A percentile compares a stretch with the other conserved stretches of the same genome.
Evolutionary conservation across 768 basidiomycete genomes (phyloP).

Genomic region (Rhodotorula sphaerocarpa): DNA sequence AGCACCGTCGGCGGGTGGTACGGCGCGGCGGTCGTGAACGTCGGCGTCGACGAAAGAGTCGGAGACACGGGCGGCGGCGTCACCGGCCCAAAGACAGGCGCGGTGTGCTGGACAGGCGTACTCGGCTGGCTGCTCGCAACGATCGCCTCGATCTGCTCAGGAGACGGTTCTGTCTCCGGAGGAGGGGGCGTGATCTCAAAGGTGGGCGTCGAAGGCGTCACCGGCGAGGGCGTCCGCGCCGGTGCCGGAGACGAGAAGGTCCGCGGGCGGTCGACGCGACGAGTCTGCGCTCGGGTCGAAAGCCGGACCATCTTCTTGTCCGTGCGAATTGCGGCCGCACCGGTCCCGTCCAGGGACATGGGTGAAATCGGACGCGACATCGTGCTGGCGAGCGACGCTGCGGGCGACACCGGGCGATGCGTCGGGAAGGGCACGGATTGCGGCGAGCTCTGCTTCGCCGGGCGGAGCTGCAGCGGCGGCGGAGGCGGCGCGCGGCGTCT

Average conservation of each 20-base stretch:
- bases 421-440: neutral
- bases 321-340: constrained; percentile 20
- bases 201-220: neutral
- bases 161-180: neutral
- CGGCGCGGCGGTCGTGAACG: constrained; percentile 1
- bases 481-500: neutral
- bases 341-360: constrained; percentile 2
- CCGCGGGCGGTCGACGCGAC: neutral
- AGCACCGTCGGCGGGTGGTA: constrained; percentile 10
- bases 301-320: constrained; percentile 19
- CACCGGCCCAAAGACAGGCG: neutral
- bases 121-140: too few species aligned
- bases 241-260: neutral
- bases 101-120: neutral
- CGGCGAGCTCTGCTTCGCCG: neutral
- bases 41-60: constrained; percentile 7
- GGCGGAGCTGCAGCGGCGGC: neutral
- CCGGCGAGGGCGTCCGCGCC: neutral
- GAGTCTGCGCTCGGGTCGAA: constrained; percentile 7
- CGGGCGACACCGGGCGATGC: neutral
- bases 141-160: neutral
- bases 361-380: too few species aligned
- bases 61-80: neutral
- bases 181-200: neutral
- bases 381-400: neutral